Conservation (phyloP, 75 land plant genomes). For the Sequoia sempervirens region DNA sequence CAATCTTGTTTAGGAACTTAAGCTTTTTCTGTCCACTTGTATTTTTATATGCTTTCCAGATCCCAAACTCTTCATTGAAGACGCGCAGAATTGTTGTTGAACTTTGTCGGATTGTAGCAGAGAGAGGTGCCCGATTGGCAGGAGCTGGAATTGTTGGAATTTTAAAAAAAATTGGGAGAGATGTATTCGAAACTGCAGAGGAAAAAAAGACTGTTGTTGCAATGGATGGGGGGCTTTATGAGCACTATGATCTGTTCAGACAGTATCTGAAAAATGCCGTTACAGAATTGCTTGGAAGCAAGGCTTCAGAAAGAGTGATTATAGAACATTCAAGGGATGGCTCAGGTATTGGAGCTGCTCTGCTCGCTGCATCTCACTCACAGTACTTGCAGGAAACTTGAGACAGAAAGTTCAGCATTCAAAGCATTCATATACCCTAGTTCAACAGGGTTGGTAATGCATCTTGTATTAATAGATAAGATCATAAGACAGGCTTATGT, state of each 20-base stretch:
- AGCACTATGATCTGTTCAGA: constrained; percentile 69
- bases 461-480: constrained; percentile 1
- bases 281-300: constrained; percentile 67
- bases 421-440: not conserved
- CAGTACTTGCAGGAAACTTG: constrained; percentile 26
- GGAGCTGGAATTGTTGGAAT: constrained; percentile 84
- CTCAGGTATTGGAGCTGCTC: constrained; percentile 87
- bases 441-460: not conserved
- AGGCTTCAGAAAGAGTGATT: constrained; percentile 27
- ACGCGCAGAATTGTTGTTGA: constrained; percentile 51
- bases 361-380: constrained; percentile 84
- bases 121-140: constrained; percentile 73
- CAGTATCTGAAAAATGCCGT: constrained; percentile 50
- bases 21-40: not conserved
- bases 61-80: constrained; percentile 44
- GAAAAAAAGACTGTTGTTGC: constrained; percentile 68
- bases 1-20: not conserved
- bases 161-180: constrained; percentile 69
- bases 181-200: constrained; percentile 23
- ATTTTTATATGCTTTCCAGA: constrained; percentile 25
- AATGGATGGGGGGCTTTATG: constrained; percentile 87
- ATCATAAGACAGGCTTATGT: not conserved
- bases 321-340: constrained; percentile 80
- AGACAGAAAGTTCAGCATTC: not conserved
- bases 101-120: constrained; percentile 61